These are phyloP conservation scores for Aspergillus saccharolyticus DNA, from an alignment of 495 filamentous ascomycete species.

Conservation along the genomic window DNA sequence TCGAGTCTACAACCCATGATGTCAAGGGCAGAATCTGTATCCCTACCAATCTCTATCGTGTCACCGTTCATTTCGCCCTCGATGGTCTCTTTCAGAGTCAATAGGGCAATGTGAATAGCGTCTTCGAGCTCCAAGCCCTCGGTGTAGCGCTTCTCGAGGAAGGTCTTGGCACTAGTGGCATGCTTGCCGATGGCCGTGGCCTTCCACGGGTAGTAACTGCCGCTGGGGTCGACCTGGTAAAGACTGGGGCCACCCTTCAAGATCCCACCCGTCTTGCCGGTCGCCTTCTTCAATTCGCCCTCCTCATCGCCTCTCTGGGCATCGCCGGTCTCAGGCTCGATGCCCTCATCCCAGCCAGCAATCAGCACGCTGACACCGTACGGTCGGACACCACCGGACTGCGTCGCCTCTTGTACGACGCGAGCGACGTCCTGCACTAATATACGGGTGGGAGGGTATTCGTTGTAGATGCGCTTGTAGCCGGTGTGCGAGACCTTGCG, in stretches of 20 bases:
- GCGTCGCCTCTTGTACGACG: slow-evolving; percentile 98
- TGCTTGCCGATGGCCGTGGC: slow-evolving; percentile 98
- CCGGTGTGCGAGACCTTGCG: slow-evolving; percentile 98
- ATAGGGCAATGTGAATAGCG: slow-evolving; percentile 94
- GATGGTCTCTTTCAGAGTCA: slow-evolving; percentile 98
- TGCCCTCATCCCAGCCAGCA: slow-evolving; percentile 96
- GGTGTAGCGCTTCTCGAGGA: slow-evolving; percentile 96
- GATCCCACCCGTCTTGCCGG: slow-evolving; percentile 86
- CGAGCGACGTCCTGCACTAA: slow-evolving; percentile 96
- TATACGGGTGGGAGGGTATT: slow-evolving; percentile 98
- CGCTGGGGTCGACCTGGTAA: slow-evolving; percentile 97
- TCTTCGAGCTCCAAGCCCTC: slow-evolving; percentile 97
- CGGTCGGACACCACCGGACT: slow-evolving; percentile 95
- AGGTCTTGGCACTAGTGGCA: slow-evolving; percentile 96
- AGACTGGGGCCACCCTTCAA: slow-evolving; percentile 93
- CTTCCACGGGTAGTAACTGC: slow-evolving; percentile 98
- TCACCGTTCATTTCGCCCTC: slow-evolving; percentile 99
- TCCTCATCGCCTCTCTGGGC: slow-evolving; percentile 45
- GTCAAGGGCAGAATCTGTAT: not conserved
- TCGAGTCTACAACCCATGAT: not conserved
- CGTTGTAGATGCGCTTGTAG: slow-evolving; percentile 99
- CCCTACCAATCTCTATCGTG: slow-evolving; percentile 94
- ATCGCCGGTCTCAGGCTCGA: slow-evolving; percentile 69
- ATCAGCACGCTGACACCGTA: slow-evolving; percentile 95
- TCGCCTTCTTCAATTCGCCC: slow-evolving; percentile 59